A percentile compares a stretch with the other conserved stretches of the same genome.
Conservation (phyloP, 2,329 filamentous ascomycete genomes). For the Colletotrichum gigasporum region DNA sequence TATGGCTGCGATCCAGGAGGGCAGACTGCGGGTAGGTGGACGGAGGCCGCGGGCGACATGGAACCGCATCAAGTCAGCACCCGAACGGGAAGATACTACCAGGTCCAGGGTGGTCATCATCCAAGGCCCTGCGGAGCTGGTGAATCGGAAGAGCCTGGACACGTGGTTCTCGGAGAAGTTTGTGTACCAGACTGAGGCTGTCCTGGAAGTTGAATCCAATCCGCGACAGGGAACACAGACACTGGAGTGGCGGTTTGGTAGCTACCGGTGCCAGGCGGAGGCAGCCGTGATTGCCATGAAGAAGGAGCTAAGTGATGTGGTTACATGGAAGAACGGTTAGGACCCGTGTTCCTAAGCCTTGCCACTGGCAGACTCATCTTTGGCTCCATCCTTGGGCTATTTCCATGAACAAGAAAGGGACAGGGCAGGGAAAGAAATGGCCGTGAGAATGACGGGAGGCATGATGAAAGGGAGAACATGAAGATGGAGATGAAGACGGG, state of each 20-base stretch:
- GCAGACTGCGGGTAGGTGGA: background rate
- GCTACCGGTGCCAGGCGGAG: background rate
- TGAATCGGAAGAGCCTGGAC: background rate
- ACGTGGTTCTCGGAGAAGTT: background rate
- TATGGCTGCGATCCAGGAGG: background rate
- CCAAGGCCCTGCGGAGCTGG: background rate
- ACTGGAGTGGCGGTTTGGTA: slow-evolving; percentile 18
- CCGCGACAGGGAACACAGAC: background rate
- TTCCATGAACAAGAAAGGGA: too few relatives aligned
- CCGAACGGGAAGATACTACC: background rate
- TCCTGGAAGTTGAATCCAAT: background rate
- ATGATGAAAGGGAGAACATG: too few relatives aligned
- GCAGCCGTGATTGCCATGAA: background rate
- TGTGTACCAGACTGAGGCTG: background rate
- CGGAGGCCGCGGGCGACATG: background rate
- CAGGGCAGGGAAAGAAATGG: too few relatives aligned
- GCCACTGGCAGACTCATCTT: background rate
- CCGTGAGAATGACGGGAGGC: too few relatives aligned
- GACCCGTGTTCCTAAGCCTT: background rate
- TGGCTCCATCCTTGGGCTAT: background rate
- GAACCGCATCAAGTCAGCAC: slow-evolving; percentile 9
- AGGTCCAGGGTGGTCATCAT: background rate
- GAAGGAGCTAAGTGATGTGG: background rate
- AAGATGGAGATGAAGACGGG: too few relatives aligned
- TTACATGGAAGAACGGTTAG: background rate